Conservation (phyloP, 2,329 filamentous ascomycete genomes). For the Verticillium nonalfalfae region DNA sequence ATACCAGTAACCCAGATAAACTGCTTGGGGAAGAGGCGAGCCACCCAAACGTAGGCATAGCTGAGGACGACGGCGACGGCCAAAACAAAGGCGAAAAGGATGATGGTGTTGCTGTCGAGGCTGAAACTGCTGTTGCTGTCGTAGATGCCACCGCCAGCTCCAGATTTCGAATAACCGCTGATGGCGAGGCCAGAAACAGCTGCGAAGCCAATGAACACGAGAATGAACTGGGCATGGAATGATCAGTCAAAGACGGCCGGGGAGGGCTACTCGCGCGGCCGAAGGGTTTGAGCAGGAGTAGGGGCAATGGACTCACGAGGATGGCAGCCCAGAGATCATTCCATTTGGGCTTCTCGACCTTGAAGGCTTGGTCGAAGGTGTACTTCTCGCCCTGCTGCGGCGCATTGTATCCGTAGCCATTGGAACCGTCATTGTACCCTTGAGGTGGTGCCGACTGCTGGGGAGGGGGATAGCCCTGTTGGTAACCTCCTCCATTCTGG, state of each 20-base stretch:
- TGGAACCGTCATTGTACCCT: slow-evolving; percentile 12
- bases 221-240: slow-evolving; percentile 48
- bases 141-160: slow-evolving; percentile 70
- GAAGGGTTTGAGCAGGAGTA: too few relatives aligned
- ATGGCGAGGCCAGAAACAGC: slow-evolving; percentile 72
- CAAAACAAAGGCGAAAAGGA: slow-evolving; percentile 77
- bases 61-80: slow-evolving; percentile 69
- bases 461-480: slow-evolving; percentile 13
- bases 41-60: slow-evolving; percentile 68
- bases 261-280: slow-evolving; percentile 6
- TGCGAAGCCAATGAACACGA: slow-evolving; percentile 65
- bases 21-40: slow-evolving; percentile 75
- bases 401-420: slow-evolving; percentile 25
- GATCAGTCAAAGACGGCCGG: slow-evolving; percentile 3
- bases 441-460: slow-evolving; percentile 15
- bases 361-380: slow-evolving; percentile 75
- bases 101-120: slow-evolving; percentile 76
- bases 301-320: slow-evolving; percentile 42
- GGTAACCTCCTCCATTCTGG: neutral
- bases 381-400: slow-evolving; percentile 38
- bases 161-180: slow-evolving; percentile 64
- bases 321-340: slow-evolving; percentile 88
- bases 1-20: slow-evolving; percentile 93
- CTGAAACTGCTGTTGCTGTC: slow-evolving; percentile 56
- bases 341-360: slow-evolving; percentile 75